Evolutionary conservation across 352 stramenopile species (phyloP).

Genomic region (Phytophthora pinifolia): DNA sequence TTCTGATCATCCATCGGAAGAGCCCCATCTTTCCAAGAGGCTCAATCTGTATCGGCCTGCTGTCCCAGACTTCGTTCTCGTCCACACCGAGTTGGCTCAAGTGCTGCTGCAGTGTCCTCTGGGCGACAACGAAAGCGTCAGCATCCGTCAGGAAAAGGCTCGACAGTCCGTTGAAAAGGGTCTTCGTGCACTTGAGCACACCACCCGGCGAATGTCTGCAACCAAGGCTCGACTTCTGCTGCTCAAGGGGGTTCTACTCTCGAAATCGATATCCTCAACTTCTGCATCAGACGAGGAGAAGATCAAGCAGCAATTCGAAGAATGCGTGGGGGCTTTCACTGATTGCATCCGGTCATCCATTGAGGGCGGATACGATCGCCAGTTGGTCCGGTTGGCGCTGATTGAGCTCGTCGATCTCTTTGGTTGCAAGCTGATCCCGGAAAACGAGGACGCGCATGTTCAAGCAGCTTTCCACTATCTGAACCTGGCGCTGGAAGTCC

Average conservation of each 20-base stretch:
- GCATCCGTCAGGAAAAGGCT: constrained; percentile 19
- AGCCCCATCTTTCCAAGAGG: constrained; percentile 25
- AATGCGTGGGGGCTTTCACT: constrained; percentile 20
- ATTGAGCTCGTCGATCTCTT: constrained; percentile 72
- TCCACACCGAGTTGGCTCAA: constrained; percentile 54
- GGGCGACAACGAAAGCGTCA: constrained; percentile 20
- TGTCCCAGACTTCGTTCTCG: constrained; percentile 48
- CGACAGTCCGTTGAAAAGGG: constrained; percentile 39
- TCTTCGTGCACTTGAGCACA: constrained; percentile 45
- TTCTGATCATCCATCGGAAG: constrained; percentile 2
- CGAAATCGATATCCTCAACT: constrained; percentile 31
- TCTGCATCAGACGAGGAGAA: constrained; percentile 3
- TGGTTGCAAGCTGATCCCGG: constrained; percentile 39
- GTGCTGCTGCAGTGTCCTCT: constrained; percentile 45
- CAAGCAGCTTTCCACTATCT: constrained; percentile 79
- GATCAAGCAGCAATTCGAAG: constrained; percentile 18
- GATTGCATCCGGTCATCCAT: constrained; percentile 46
- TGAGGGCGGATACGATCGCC: constrained; percentile 57
- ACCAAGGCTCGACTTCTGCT: constrained; percentile 55
- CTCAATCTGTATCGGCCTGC: constrained; percentile 58
- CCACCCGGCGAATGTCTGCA: constrained; percentile 34
- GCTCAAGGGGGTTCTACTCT: constrained; percentile 50
- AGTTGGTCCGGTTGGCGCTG: constrained; percentile 47
- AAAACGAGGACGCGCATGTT: constrained; percentile 51
- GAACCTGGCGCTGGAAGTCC: constrained; percentile 43